Evolutionary conservation across 306 rosid genomes (phyloP), one percentile per base, ranked within the genome.

Genomic region (Ziziphus jujuba): DNA sequence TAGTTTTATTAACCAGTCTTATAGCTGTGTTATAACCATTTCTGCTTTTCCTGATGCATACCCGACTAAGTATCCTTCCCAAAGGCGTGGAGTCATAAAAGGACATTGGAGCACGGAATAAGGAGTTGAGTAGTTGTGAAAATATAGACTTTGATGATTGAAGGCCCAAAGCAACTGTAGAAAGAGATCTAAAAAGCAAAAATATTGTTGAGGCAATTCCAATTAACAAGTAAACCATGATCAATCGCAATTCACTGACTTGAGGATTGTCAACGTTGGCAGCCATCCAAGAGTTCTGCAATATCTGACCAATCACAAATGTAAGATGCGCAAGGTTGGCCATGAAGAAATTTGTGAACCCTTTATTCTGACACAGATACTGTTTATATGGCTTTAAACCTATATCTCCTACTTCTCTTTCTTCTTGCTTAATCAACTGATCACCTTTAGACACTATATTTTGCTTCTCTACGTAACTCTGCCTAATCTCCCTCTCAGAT

Each of bases 11-110:
- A n/a, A 56, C 54, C 47, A n/a, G 34, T 53, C 53, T 40, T 59
- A 21, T 35, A 13, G 25, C n/a, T 40, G 2, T 10, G 9, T 12
- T 40, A 12, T 40, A 40, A 40, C 44, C 49, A 67, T 56, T 63
- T 47, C n/a, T n/a, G n/a, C n/a, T n/a, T n/a, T n/a, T n/a, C n/a
- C n/a, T 56, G 49, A 71, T 71, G 63, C 77, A 69, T 81, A 90
- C 98, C 86, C 97, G 87, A 71, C 91, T 90, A 57, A 90, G 97
- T 67, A 92, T 90, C 83, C 97, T 74, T 74, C 98, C 97, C 51
- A 92, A 56, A 66, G 98, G 98, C 5, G 98, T 92, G 71, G 98
- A 92, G 77, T 92, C 98, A 67, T 92, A 92, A 56, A 92, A 92
- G 2, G 98, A 70, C 98, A 92, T 84, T 0, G 97, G 93, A 0